Conservation (phyloP, 2,329 filamentous ascomycete species). For the Cytospora schulzeri region DNA sequence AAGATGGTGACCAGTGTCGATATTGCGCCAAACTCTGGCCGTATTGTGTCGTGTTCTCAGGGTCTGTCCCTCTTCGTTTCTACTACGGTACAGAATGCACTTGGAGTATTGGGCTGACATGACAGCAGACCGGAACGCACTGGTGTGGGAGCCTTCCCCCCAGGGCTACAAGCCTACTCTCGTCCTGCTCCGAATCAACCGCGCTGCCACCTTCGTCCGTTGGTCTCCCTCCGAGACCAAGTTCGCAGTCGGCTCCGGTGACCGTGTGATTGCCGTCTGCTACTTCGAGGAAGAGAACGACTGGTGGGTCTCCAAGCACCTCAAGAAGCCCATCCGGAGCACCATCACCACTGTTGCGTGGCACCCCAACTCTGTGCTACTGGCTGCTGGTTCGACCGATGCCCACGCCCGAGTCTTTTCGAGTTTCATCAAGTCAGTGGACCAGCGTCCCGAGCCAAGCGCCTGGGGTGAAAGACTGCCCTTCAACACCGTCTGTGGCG, state of each 20-base stretch:
- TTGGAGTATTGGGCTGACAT: conserved; percentile 10
- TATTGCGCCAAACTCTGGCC: conserved; percentile 85
- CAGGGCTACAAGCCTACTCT: conserved; percentile 95
- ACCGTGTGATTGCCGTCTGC: conserved; percentile 92
- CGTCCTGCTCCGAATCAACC: conserved; percentile 94
- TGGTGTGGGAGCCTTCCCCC: conserved; percentile 95
- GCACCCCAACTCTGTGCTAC: conserved; percentile 95
- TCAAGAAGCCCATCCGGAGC: conserved; percentile 98
- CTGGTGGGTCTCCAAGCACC: conserved; percentile 99
- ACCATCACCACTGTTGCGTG: conserved; percentile 94
- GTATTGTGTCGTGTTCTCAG: conserved; percentile 97
- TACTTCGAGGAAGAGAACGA: conserved; percentile 99
- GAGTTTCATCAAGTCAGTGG: conserved; percentile 93
- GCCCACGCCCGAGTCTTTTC: conserved; percentile 95
- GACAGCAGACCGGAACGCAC: conserved; percentile 84
- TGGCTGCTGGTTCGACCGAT: conserved; percentile 95
- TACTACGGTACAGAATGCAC: background rate
- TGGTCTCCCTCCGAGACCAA: conserved; percentile 98
- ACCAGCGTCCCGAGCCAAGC: conserved; percentile 79
- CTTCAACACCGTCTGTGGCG: conserved; percentile 98
- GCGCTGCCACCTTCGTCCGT: conserved; percentile 92
- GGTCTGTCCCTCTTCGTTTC: conserved; percentile 55
- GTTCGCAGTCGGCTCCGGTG: conserved; percentile 95
- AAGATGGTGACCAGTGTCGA: conserved; percentile 96
- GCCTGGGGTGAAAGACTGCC: conserved; percentile 94